Percentiles rank a stretch among this genome's conserved stretches.
These are phyloP conservation scores for Alnus glutinosa DNA, from an alignment of 306 rosid genomes.

Conservation along the genomic window DNA sequence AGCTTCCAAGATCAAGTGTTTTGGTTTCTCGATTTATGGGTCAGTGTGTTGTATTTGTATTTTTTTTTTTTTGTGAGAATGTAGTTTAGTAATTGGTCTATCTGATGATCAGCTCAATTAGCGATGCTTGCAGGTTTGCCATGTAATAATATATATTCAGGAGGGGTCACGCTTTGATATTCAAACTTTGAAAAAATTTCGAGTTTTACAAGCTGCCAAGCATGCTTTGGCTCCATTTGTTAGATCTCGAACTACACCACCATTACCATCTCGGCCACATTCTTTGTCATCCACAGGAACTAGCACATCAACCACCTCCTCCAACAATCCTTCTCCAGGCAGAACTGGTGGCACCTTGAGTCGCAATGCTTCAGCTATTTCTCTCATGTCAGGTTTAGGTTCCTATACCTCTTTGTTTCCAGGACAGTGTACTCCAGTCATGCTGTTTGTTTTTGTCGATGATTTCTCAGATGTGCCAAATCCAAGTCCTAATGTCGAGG, in stretches of 20 bases:
- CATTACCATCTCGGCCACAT: conserved; percentile 48
- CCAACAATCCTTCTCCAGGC: conserved; percentile 66
- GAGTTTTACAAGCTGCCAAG: conserved; percentile 81
- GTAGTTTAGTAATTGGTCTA: conserved; percentile 12
- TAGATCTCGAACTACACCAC: conserved; percentile 49
- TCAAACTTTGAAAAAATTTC: conserved; percentile 68
- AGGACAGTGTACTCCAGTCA: conserved; percentile 91
- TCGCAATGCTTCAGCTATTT: conserved; percentile 63
- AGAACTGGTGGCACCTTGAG: conserved; percentile 61
- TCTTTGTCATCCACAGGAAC: conserved; percentile 54
- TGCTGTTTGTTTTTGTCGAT: conserved; percentile 71
- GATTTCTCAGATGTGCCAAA: conserved; percentile 61
- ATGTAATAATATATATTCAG: conserved; percentile 71
- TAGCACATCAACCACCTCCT: conserved; percentile 27
- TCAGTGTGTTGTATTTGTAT: conserved; percentile 6
- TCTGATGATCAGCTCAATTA: conserved; percentile 29
- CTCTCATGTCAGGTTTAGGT: conserved; percentile 88
- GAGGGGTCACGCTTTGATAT: conserved; percentile 77
- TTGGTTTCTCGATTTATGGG: conserved; percentile 1
- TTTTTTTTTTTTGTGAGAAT: conserved; percentile 1
- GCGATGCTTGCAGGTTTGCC: conserved; percentile 96
- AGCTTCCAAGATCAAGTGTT: conserved; percentile 3
- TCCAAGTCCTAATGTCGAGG: conserved; percentile 59
- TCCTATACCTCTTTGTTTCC: conserved; percentile 91
- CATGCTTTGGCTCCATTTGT: conserved; percentile 74